A percentile compares a stretch with the other conserved stretches of the same genome.
Conservation (phyloP, 2,329 filamentous ascomycete species). For the Beauveria scarabaeidicola region DNA sequence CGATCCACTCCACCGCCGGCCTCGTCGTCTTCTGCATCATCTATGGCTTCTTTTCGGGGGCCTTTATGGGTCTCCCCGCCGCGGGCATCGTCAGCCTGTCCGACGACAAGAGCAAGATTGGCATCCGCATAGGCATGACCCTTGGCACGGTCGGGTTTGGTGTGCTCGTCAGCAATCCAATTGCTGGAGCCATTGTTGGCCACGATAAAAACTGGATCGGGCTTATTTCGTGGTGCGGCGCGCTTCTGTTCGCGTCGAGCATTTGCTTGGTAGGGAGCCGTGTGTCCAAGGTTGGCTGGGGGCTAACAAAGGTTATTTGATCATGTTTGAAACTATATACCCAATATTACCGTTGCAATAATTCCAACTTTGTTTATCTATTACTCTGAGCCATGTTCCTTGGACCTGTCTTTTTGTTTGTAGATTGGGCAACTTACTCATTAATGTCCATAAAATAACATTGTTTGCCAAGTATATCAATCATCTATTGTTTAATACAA, state of each 20-base stretch:
- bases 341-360: not conserved
- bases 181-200: constrained; percentile 26
- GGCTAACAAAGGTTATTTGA: not conserved
- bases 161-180: constrained; percentile 39
- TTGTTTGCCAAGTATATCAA: no score
- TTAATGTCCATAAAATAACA: no score
- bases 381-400: not conserved
- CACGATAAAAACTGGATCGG: not conserved
- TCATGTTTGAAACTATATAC: not conserved
- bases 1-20: constrained; percentile 26
- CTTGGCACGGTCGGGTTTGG: constrained; percentile 28
- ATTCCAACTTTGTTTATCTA: no score
- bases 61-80: constrained; percentile 34
- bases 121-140: constrained; percentile 30
- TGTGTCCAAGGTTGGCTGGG: not conserved
- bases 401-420: not conserved
- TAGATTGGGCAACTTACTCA: no score
- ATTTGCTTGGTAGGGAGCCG: constrained; percentile 1
- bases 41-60: constrained; percentile 38
- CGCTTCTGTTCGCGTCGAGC: not conserved
- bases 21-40: constrained; percentile 33
- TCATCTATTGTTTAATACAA: no score
- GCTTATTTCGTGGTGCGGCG: not conserved
- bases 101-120: constrained; percentile 26
- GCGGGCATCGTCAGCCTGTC: constrained; percentile 30